These are phyloP conservation scores for Sporisorium scitamineum DNA, from an alignment of 1,284 basidiomycete species.

Conservation along the genomic window DNA sequence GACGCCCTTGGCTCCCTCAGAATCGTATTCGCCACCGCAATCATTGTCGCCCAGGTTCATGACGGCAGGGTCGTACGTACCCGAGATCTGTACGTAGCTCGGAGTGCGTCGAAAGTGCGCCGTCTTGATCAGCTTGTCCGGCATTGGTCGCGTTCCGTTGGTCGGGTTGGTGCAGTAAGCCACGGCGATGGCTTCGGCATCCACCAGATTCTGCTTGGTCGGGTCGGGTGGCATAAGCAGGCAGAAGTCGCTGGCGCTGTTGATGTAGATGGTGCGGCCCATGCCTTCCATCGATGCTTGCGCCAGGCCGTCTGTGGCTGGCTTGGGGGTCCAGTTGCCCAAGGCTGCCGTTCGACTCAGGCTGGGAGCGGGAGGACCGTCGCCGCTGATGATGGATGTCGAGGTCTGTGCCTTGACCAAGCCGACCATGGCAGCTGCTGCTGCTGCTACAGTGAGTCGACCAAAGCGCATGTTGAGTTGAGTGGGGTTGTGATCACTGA, in stretches of 20 bases:
- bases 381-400: constrained; percentile 28
- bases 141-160: constrained; percentile 61
- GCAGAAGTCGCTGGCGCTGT: constrained; percentile 60
- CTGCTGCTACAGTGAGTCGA: constrained; percentile 16
- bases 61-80: constrained; percentile 57
- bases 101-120: constrained; percentile 58
- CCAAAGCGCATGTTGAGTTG: constrained; percentile 27
- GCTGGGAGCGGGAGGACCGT: constrained; percentile 42
- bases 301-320: constrained; percentile 27
- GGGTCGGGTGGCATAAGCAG: constrained; percentile 64
- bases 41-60: constrained; percentile 62
- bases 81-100: constrained; percentile 56
- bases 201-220: constrained; percentile 59
- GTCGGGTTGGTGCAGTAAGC: constrained; percentile 61
- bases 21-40: constrained; percentile 58
- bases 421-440: constrained; percentile 16
- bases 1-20: constrained; percentile 49
- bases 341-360: constrained; percentile 33
- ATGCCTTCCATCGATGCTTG: constrained; percentile 30
- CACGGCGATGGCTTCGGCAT: constrained; percentile 63
- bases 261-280: constrained; percentile 50
- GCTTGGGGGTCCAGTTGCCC: constrained; percentile 45
- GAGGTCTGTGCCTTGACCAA: constrained; percentile 33
- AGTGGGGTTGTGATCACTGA: neutral
- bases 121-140: constrained; percentile 62